Base-by-base conservation (phyloP, 208 protist genomes). In the Acanthamoeba rhysodes region DNA sequence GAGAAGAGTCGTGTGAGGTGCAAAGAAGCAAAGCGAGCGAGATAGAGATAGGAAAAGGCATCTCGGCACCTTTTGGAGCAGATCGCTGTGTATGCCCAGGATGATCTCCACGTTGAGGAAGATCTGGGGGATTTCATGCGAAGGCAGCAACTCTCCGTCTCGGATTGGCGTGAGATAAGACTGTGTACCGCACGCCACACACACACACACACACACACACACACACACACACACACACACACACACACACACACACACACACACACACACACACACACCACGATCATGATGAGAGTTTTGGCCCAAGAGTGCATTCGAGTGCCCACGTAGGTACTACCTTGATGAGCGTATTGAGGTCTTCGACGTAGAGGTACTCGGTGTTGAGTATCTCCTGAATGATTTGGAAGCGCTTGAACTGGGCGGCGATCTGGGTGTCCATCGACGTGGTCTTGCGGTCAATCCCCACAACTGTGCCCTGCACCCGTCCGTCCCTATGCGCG, bases 361-460 rank as follows among this genome's bases (percentile, higher is more conserved):
- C 80, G 50, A 88, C 80, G 50, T 88, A 88, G 53, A 88, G 80
- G 53, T 88, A 88, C 34, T 88, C 80, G 22, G 80, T 88, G 29
- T 88, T 88, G 53, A 88, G 80, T 4, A 88, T 88, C 29, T 88
- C 80, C 53, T 88, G 80, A 2, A 88, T 88, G 80, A 88, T 88
- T 34, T 88, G 80, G 53, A 88, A 88, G 29, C 80, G 80, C 53
- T 88, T 88, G 80, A 88, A 88, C 50, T 88, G 80, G 6, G 80
- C 80, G 4, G 80, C 80, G 18, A 88, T 88, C 50, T 88, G 80
- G 20, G 80, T 88, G 29, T 88, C 80, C 53, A 88, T 64, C 14
- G 80, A 10, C 4, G 80, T 64, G 48, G 45, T 88, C 34, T 66
- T 88, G 80, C 80, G 80, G 22, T 88, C 80, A 50, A 88, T 88